Base-by-base conservation (phyloP, 768 basidiomycete species). In the Suillus hirtellus region DNA sequence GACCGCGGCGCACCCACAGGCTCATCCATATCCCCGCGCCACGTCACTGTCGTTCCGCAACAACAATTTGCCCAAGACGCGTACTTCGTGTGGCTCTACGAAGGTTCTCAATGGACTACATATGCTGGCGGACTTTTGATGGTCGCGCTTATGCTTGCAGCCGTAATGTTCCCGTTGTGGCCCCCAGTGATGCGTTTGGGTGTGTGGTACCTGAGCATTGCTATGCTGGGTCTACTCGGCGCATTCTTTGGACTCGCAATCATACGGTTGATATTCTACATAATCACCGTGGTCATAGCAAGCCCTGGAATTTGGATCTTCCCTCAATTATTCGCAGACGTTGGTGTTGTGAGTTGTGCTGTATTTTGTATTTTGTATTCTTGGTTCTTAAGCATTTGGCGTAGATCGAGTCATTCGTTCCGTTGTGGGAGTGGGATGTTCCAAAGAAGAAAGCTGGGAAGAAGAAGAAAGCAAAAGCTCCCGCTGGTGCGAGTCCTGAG, bases 91-190 rank as follows among this genome's bases (percentile, higher is more conserved):
- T 99, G 96, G 96, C 94, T 99, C 77, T 93, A 95, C 75, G 93
- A 95, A 64, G 93, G 94, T 49, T 92, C 93, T 15, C 95, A 96
- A 71, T 89, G 94, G 86, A 92, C 90, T 68, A 96, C 92, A 8
- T 93, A 96, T 72, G 86, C 94, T 11, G 93, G 95, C 47, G 96
- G 93, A 19, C 80, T 91, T 14, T 87, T 87, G 35, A 95, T 99
- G 93, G 95, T 99, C 63, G 86, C 83, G 47, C 81, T 98, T 72
- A 94, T 99, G 82, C 89, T 99, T 49, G 95, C 91, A 5, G 96
- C 93, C 2, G 96, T 98, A 72, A 97, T 99, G 95, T 99, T 97
- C 86, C 97, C 97, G 4, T 84, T 99, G 17, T 99, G 97, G 97
- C 97, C 97, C 2, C 86, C 90, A 56, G 88, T 87, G 69, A 86